phyloP scores from a whole-genome alignment of 345 rosid species.

The Dipteronia sinensis region DNA sequence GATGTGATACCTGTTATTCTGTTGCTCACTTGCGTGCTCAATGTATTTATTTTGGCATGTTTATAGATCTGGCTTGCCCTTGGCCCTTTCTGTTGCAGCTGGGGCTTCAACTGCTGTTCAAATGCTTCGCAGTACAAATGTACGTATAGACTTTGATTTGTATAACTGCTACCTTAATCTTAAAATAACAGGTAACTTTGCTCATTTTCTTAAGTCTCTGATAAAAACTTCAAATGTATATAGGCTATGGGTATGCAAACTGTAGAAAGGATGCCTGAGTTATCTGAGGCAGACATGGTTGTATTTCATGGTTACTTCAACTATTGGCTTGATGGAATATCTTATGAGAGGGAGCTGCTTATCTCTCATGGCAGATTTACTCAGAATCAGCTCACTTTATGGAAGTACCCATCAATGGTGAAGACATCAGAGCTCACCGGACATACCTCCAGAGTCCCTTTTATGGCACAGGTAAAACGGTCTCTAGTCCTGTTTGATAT shows the following conservation, averaged over 20 bases:
- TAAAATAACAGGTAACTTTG: slow-evolving; percentile 17
- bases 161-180: slow-evolving; percentile 18
- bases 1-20: slow-evolving; percentile 58
- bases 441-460: too few species aligned
- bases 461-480: too few species aligned
- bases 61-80: slow-evolving; percentile 77
- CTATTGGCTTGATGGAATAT: slow-evolving; percentile 75
- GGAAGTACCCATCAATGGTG: too few species aligned
- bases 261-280: slow-evolving; percentile 59
- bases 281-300: slow-evolving; percentile 81
- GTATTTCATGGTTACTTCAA: slow-evolving; percentile 83
- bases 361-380: too few species aligned
- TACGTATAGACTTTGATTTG: slow-evolving; percentile 34
- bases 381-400: too few species aligned
- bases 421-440: too few species aligned
- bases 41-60: slow-evolving; percentile 63
- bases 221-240: slow-evolving; percentile 16
- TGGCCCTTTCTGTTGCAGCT: slow-evolving; percentile 83
- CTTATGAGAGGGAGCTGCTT: too few species aligned
- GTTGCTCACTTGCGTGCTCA: slow-evolving; percentile 63
- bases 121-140: slow-evolving; percentile 59
- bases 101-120: slow-evolving; percentile 63
- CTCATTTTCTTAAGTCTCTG: slow-evolving; percentile 6
- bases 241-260: slow-evolving; percentile 50
- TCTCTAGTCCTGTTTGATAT: too few species aligned